These are phyloP conservation scores for Eucalyptus lansdowneana DNA, from an alignment of 345 rosid genomes.

Conservation along the genomic window DNA sequence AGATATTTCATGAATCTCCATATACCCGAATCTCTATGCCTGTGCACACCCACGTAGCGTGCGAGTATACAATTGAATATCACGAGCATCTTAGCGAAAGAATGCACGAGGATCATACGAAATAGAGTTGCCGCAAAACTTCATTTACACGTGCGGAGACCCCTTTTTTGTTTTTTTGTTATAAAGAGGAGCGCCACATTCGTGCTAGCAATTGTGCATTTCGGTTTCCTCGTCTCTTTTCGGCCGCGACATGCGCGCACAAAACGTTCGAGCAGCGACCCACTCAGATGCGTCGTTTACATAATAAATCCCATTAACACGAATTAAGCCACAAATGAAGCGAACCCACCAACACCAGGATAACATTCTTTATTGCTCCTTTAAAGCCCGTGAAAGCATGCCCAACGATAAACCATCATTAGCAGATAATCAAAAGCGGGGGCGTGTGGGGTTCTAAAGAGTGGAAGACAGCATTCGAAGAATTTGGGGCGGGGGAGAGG, in stretches of 20 bases:
- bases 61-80: background rate
- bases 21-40: background rate
- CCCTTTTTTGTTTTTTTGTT: too few species aligned
- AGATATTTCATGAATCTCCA: rapidly evolving
- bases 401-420: background rate
- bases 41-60: too few species aligned
- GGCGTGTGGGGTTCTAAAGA: background rate
- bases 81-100: background rate
- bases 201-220: background rate
- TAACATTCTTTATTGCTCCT: background rate
- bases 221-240: background rate
- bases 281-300: background rate
- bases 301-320: background rate
- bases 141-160: background rate
- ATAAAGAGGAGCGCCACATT: background rate
- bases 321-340: background rate
- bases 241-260: background rate
- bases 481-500: too few species aligned
- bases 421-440: background rate
- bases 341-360: background rate
- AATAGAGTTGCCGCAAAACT: background rate
- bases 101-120: background rate
- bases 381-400: background rate
- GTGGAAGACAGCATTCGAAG: background rate
- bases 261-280: background rate